Evolutionary conservation across 768 basidiomycete species (phyloP).

Genomic region (Amanita fuliginea): DNA sequence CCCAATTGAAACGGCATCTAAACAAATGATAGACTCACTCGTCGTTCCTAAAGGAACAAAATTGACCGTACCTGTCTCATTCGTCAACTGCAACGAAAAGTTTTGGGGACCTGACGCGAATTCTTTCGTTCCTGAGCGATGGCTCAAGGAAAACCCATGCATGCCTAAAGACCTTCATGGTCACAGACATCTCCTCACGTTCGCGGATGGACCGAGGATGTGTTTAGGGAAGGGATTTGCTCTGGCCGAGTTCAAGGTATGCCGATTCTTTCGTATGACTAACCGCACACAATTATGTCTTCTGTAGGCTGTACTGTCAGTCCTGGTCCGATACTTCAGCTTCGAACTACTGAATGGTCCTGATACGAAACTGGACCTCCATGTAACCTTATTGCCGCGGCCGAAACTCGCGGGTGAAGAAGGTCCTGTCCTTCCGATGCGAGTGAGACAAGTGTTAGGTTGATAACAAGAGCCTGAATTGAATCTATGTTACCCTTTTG

Average conservation of each 20-base stretch:
- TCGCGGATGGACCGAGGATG: conserved; percentile 32
- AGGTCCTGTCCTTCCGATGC: background rate
- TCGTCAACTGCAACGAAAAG: conserved; percentile 25
- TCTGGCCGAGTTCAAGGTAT: background rate
- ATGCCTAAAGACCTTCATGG: conserved; percentile 22
- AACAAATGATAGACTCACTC: conserved; percentile 12
- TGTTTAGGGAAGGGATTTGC: conserved; percentile 24
- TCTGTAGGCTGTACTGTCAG: too few species aligned
- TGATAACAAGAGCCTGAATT: too few species aligned
- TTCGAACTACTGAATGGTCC: too few species aligned
- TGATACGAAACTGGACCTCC: too few species aligned
- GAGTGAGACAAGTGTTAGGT: background rate
- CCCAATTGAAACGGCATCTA: too few species aligned
- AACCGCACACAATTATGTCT: too few species aligned
- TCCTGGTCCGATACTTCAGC: too few species aligned
- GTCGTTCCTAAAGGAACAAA: conserved; percentile 24
- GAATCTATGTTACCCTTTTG: too few species aligned
- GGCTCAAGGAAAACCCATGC: conserved; percentile 19
- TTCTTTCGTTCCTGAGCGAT: conserved; percentile 32
- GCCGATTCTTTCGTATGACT: too few species aligned
- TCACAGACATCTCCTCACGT: conserved; percentile 30
- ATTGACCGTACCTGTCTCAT: conserved; percentile 23
- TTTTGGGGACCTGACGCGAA: conserved; percentile 20
- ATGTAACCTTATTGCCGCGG: too few species aligned
- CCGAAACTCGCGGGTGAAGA: too few species aligned